phyloP scores from a whole-genome alignment of 2,329 filamentous ascomycete species.

The Stagonosporopsis vannaccii region DNA sequence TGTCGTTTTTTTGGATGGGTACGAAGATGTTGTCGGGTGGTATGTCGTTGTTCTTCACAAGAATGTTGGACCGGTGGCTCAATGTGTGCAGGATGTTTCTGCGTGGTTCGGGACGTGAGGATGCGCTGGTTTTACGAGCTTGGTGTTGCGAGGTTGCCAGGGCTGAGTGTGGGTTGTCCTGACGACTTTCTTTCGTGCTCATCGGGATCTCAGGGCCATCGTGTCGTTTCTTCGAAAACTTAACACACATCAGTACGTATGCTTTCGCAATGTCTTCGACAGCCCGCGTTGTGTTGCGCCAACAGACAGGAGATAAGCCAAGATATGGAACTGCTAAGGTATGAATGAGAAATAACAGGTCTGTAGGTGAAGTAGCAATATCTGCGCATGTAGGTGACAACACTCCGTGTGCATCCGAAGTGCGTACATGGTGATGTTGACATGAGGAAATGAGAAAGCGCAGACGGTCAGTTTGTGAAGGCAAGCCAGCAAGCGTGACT shows the following conservation, averaged over 20 bases:
- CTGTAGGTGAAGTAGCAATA: background rate
- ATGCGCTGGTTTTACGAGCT: background rate
- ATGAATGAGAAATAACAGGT: too few relatives aligned
- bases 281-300: background rate
- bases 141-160: background rate
- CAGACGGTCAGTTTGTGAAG: background rate
- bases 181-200: too few relatives aligned
- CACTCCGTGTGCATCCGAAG: background rate
- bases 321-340: too few relatives aligned
- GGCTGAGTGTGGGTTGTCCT: too few relatives aligned
- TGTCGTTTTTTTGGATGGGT: conserved; percentile 50
- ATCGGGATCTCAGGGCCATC: background rate
- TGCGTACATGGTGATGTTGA: background rate
- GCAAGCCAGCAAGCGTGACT: background rate
- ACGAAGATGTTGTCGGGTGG: conserved; percentile 50
- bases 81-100: conserved; percentile 22
- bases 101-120: conserved; percentile 13
- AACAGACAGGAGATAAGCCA: too few relatives aligned
- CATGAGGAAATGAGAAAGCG: background rate
- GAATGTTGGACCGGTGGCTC: conserved; percentile 6
- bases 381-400: background rate
- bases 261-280: background rate
- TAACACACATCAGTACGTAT: background rate
- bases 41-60: conserved; percentile 9
- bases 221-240: background rate